Percentiles rank a stretch among this genome's conserved stretches.
phyloP scores from a whole-genome alignment of 805 yeast genomes.

The Metschnikowia koreensis region DNA sequence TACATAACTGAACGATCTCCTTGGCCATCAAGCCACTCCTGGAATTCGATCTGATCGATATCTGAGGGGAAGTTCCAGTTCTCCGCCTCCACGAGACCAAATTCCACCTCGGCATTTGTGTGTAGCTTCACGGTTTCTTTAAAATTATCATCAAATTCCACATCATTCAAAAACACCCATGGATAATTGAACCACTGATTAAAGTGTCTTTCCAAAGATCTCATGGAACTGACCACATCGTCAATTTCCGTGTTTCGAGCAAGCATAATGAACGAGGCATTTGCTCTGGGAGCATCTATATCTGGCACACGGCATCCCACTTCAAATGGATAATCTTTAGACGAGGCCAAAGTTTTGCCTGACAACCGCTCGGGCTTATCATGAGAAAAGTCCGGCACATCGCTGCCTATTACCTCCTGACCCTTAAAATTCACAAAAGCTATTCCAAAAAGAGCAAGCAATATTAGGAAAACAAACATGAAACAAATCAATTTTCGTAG shows the following conservation, averaged over 20 bases:
- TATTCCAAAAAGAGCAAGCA: not conserved
- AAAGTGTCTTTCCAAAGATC: constrained; percentile 79
- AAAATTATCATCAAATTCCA: constrained; percentile 66
- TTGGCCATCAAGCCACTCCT: constrained; percentile 64
- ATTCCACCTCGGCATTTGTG: constrained; percentile 63
- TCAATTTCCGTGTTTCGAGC: constrained; percentile 78
- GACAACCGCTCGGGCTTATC: constrained; percentile 12
- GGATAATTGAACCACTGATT: constrained; percentile 95
- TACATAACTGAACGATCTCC: constrained; percentile 84
- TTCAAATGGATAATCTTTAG: constrained; percentile 44
- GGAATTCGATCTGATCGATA: constrained; percentile 42
- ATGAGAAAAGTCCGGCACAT: constrained; percentile 12
- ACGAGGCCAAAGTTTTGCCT: constrained; percentile 17
- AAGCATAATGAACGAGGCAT: constrained; percentile 81
- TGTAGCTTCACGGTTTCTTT: constrained; percentile 47
- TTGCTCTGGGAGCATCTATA: constrained; percentile 48
- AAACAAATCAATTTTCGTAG: constrained; percentile 7
- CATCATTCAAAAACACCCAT: constrained; percentile 86
- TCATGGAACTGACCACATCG: constrained; percentile 73
- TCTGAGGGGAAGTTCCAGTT: constrained; percentile 66
- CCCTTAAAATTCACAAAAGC: not conserved
- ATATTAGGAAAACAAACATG: not conserved
- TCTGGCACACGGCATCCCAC: constrained; percentile 56
- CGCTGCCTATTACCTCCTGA: not conserved
- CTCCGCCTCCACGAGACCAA: constrained; percentile 59